Conservation (phyloP, 2,329 filamentous ascomycete species). For the Penicillium sp. region DNA sequence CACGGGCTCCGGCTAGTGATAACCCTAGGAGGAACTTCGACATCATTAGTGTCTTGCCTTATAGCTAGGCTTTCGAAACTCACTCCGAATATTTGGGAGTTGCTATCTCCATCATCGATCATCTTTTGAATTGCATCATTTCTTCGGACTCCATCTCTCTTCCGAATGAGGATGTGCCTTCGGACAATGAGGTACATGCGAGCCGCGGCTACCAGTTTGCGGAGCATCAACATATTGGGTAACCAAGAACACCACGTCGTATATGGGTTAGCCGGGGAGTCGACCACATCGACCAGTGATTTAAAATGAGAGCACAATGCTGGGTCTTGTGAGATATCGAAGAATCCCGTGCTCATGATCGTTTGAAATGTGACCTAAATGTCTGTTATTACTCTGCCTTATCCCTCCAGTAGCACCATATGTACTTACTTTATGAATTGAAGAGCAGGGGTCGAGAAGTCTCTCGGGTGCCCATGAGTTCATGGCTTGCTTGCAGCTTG, state of each 20-base stretch:
- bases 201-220: constrained; percentile 1
- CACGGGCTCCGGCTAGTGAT: constrained; percentile 6
- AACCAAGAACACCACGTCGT: constrained; percentile 4
- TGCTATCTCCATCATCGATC: constrained; percentile 9
- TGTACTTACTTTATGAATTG: constrained; percentile 6
- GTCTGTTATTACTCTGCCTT: not conserved
- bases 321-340: constrained; percentile 7
- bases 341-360: constrained; percentile 7
- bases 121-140: constrained; percentile 10
- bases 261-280: constrained; percentile 5
- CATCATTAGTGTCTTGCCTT: not conserved
- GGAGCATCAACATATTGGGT: not conserved
- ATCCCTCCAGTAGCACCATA: not conserved
- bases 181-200: constrained; percentile 1
- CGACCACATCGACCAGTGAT: constrained; percentile 4
- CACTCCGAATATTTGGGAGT: constrained; percentile 3
- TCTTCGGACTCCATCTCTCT: not conserved
- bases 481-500: constrained; percentile 6
- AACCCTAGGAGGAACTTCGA: constrained; percentile 1
- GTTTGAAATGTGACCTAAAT: constrained; percentile 7
- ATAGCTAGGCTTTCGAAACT: not conserved
- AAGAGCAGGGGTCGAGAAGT: constrained; percentile 8
- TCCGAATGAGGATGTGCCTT: not conserved
- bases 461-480: not conserved
- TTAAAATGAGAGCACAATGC: constrained; percentile 6